Evolutionary conservation across 2,329 filamentous ascomycete species (phyloP), one percentile per base, ranked within the genome.

Genomic region (Penicillium decumbens): DNA sequence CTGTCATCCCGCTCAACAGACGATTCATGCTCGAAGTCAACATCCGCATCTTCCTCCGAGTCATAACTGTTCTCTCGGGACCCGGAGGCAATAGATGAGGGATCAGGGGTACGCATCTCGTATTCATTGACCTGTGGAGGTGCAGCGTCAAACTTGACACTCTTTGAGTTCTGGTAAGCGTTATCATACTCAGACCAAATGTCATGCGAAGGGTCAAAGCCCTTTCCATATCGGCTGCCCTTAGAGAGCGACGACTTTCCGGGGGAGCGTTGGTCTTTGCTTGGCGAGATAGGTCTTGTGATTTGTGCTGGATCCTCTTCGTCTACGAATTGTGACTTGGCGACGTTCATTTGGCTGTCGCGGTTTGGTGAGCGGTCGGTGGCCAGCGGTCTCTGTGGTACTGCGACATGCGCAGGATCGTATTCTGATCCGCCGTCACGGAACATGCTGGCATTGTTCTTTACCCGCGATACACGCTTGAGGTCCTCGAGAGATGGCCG

Each of bases 41-140:
- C 77, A 39, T 90, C 86, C 24, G 85, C 82, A 35, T 90, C 82
- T 10, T 89, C 83, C 2, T 77, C 76, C 0, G 89, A 92, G 54
- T 96, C 91, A 67, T 88, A 96, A 73, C 92, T 97, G 37, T 90
- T 89, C 64, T 96, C 89, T 7, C 92, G 86, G 10, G 92, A 97
- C 59, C 87, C 90, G 42, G 88, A 92, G 24, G 88, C 89, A 23
- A 95, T 79, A 0, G 91, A 95, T 1, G 92, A 96, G n/a, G 95
- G 82, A 65, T 96, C 93, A 9, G 93, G 93, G 2, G 93, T 98
- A 29, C 89, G 88, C 87, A 96, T 91, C 72, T 97, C 93, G 69
- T 97, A 98, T 72, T 98, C 93, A 66, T 97, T 95, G 63, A 98
- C 81, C 66, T 95, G 88, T 23, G 93, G 93, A 20, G 92, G 92